Evolutionary conservation across 2,329 filamentous ascomycete species (phyloP).

Genomic region (Fusarium buharicum): DNA sequence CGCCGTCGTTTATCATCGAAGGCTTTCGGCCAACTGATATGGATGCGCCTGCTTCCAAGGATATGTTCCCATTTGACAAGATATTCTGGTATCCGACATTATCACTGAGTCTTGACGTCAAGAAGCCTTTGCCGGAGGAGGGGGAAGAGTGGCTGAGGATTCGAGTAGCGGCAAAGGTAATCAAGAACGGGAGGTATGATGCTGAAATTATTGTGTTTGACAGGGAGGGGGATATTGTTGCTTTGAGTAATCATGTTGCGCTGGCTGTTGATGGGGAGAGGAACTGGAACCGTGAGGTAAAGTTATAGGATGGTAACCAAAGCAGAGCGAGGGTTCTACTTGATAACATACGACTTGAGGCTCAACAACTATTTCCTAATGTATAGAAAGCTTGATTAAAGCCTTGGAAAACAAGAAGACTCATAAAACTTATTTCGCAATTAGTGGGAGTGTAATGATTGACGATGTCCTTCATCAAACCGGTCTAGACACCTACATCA

Average conservation of each 20-base stretch:
- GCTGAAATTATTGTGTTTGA: constrained; percentile 76
- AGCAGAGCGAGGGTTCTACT: neutral
- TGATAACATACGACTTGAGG: neutral
- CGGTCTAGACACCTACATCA: too few relatives aligned
- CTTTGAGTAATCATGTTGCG: constrained; percentile 48
- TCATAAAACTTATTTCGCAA: too few relatives aligned
- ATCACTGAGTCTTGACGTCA: constrained; percentile 79
- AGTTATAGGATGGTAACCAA: constrained; percentile 52
- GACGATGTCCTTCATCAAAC: too few relatives aligned
- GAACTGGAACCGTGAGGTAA: constrained; percentile 34
- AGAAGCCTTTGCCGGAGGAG: constrained; percentile 73
- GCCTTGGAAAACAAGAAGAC: too few relatives aligned
- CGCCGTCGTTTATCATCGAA: constrained; percentile 74
- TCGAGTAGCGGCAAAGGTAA: constrained; percentile 71
- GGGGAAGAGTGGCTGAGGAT: constrained; percentile 79
- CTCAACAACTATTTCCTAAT: too few relatives aligned
- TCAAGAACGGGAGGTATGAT: constrained; percentile 79
- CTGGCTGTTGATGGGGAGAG: constrained; percentile 44
- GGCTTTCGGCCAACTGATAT: constrained; percentile 50
- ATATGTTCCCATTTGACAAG: constrained; percentile 42
- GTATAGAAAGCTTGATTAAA: too few relatives aligned
- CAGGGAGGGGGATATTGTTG: constrained; percentile 44
- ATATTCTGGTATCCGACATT: constrained; percentile 81
- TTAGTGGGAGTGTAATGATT: too few relatives aligned
- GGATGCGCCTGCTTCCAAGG: constrained; percentile 33